Conservation (phyloP, 306 rosid genomes). For the Vigna mungo region DNA sequence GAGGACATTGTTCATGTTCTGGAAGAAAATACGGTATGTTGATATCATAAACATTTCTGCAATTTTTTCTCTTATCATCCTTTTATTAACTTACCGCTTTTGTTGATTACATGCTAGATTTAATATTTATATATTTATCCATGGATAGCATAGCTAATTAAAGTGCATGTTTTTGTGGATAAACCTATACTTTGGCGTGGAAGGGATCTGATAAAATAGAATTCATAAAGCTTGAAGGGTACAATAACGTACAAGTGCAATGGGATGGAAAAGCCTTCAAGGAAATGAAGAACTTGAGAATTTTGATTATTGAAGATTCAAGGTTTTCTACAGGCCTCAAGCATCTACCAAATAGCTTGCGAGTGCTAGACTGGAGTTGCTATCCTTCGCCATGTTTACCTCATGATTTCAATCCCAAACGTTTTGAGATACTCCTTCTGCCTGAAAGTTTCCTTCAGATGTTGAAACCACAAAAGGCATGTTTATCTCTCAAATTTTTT, state of each 20-base stretch:
- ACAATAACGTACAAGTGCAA: slow-evolving; percentile 2
- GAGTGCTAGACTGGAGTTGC: slow-evolving; percentile 23
- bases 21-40: slow-evolving; percentile 11
- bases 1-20: slow-evolving; percentile 4
- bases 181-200: background rate
- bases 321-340: background rate
- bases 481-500: background rate
- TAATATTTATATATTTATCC: too few relatives aligned
- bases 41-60: background rate
- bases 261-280: slow-evolving; percentile 40
- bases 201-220: slow-evolving; percentile 31
- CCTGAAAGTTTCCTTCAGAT: background rate
- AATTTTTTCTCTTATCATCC: background rate
- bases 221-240: slow-evolving; percentile 12
- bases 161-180: background rate
- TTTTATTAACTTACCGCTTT: background rate
- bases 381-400: slow-evolving; percentile 34
- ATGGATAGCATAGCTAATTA: background rate
- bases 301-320: background rate
- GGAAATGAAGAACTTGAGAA: slow-evolving; percentile 31
- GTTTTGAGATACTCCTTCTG: slow-evolving; percentile 10
- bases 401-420: slow-evolving; percentile 26
- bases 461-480: background rate
- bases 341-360: slow-evolving; percentile 38
- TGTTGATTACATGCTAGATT: background rate